Percentiles rank a stretch among this genome's conserved stretches.
phyloP scores from a whole-genome alignment of 495 filamentous ascomycete species.

The Neurospora africana region DNA sequence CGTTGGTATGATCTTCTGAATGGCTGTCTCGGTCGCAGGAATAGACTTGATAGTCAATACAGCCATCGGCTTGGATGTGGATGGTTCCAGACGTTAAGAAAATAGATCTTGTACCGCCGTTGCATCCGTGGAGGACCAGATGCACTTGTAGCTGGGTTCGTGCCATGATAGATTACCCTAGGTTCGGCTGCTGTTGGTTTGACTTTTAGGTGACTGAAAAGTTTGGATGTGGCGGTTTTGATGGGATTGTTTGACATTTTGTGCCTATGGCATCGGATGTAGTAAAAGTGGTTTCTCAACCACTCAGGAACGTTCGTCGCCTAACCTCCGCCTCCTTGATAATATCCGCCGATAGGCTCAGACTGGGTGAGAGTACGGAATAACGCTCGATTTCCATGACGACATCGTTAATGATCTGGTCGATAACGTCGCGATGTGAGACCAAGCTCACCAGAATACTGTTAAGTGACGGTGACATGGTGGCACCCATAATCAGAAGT shows the following conservation, averaged over 20 bases:
- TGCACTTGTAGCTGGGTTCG: background rate
- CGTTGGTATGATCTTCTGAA: background rate
- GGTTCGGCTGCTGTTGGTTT: background rate
- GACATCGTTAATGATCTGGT: slow-evolving; percentile 65
- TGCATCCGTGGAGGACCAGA: background rate
- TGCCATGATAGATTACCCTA: background rate
- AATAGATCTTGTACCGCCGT: background rate
- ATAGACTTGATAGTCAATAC: background rate
- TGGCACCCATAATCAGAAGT: slow-evolving; percentile 71
- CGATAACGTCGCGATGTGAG: slow-evolving; percentile 46
- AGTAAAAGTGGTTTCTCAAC: slow-evolving; percentile 17
- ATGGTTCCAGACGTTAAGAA: background rate
- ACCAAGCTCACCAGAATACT: slow-evolving; percentile 52
- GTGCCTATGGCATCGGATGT: background rate
- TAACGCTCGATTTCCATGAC: slow-evolving; percentile 63
- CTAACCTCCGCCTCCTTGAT: slow-evolving; percentile 67
- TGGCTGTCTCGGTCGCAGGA: background rate
- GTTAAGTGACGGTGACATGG: slow-evolving; percentile 64
- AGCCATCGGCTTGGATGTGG: background rate
- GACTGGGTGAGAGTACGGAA: slow-evolving; percentile 62
- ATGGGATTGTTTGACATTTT: background rate
- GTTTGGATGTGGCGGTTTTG: background rate
- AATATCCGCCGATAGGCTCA: slow-evolving; percentile 63
- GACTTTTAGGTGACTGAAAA: background rate
- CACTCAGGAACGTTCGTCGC: slow-evolving; percentile 43